These are phyloP conservation scores for Kodamaea fukazawae DNA, from an alignment of 805 yeast species.

Conservation along the genomic window DNA sequence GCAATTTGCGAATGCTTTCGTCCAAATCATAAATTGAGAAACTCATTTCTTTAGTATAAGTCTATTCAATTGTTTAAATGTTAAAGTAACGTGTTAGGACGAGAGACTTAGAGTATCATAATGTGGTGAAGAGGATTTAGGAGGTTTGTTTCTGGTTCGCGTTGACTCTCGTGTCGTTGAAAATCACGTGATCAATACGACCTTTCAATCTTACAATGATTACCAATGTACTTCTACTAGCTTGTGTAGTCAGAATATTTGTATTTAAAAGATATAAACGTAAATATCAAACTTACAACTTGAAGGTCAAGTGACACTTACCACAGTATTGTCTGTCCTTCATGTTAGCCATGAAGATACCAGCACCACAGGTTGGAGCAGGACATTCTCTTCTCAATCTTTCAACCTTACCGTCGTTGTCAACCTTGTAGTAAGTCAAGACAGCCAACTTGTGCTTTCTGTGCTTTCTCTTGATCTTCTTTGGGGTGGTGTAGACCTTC, in stretches of 20 bases:
- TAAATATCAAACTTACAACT: slow-evolving; percentile 26
- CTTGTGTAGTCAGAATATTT: too few relatives aligned
- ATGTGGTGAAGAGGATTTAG: too few relatives aligned
- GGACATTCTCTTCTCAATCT: slow-evolving; percentile 99
- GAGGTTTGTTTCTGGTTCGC: too few relatives aligned
- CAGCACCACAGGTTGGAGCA: slow-evolving; percentile 91
- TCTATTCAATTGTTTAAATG: too few relatives aligned
- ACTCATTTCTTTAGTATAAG: slow-evolving; percentile 1
- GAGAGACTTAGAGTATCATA: too few relatives aligned
- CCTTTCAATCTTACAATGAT: too few relatives aligned
- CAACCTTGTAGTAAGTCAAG: slow-evolving; percentile 98
- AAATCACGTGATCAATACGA: too few relatives aligned
- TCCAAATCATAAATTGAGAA: slow-evolving; percentile 58
- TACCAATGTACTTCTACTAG: too few relatives aligned
- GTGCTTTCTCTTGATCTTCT: slow-evolving; percentile 99
- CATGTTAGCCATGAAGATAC: slow-evolving; percentile 99
- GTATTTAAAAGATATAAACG: too few relatives aligned
- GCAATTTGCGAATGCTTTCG: slow-evolving; percentile 54
- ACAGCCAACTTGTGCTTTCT: slow-evolving; percentile 99
- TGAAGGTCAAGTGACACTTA: slow-evolving; percentile 96
- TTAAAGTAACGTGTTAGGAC: too few relatives aligned
- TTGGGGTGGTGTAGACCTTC: slow-evolving; percentile 99
- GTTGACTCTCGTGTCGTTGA: too few relatives aligned
- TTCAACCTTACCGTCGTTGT: slow-evolving; percentile 97
- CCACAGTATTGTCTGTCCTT: slow-evolving; percentile 99